A percentile compares a stretch with the other conserved stretches of the same genome.
These are phyloP conservation scores for Cyberlindnera suaveolens DNA, from an alignment of 805 yeast species.

Conservation along the genomic window DNA sequence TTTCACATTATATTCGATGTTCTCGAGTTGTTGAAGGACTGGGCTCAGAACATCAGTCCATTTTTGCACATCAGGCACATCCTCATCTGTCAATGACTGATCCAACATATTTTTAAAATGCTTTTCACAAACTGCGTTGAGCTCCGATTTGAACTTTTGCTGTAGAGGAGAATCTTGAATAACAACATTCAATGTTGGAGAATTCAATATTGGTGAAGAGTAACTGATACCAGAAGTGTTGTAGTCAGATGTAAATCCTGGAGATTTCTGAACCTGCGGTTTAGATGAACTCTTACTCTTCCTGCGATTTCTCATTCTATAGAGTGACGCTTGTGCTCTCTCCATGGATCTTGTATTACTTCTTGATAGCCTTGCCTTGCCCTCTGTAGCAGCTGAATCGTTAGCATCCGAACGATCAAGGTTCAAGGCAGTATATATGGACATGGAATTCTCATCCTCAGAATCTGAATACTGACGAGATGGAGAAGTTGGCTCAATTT, in stretches of 20 bases:
- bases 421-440: constrained; percentile 52
- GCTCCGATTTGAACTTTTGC: constrained; percentile 17
- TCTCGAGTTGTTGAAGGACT: constrained; percentile 48
- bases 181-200: constrained; percentile 2
- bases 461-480: constrained; percentile 17
- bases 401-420: constrained; percentile 28
- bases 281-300: constrained; percentile 40
- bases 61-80: constrained; percentile 37
- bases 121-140: constrained; percentile 30
- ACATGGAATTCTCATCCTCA: constrained; percentile 68
- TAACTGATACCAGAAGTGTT: neutral
- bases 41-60: constrained; percentile 56
- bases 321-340: constrained; percentile 59
- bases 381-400: constrained; percentile 20
- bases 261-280: constrained; percentile 17
- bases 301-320: constrained; percentile 54
- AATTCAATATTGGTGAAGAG: constrained; percentile 1
- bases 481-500: constrained; percentile 2
- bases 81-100: constrained; percentile 61
- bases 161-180: neutral
- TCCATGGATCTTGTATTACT: constrained; percentile 44
- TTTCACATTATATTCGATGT: constrained; percentile 51
- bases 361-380: constrained; percentile 30
- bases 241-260: neutral
- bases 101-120: constrained; percentile 46